These are phyloP conservation scores for Setomelanomma holmii DNA, from an alignment of 2,329 filamentous ascomycete species.

Conservation along the genomic window DNA sequence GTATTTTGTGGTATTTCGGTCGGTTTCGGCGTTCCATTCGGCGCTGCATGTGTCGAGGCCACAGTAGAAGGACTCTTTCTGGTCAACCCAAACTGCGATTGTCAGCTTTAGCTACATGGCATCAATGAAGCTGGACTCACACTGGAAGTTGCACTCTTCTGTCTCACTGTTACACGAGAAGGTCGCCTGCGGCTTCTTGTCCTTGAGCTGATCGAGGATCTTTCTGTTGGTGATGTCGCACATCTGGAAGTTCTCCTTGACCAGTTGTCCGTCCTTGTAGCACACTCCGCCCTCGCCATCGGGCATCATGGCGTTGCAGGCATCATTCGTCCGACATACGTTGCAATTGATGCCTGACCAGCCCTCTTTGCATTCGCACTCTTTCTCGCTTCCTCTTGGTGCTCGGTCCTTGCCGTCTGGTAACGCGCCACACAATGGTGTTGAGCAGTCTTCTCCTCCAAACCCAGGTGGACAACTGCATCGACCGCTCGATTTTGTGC, in stretches of 20 bases:
- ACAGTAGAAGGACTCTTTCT: conserved; percentile 96
- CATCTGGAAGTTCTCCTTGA: conserved; percentile 96
- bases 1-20: conserved; percentile 83
- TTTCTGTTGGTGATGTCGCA: conserved; percentile 97
- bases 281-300: conserved; percentile 83
- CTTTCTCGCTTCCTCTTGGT: conserved; percentile 69
- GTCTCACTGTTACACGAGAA: conserved; percentile 84
- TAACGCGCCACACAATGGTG: conserved; percentile 89
- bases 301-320: conserved; percentile 88
- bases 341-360: conserved; percentile 98
- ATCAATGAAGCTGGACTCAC: conserved; percentile 57
- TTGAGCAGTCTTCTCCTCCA: conserved; percentile 90
- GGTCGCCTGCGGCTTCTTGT: conserved; percentile 88
- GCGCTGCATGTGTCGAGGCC: conserved; percentile 82
- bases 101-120: conserved; percentile 32
- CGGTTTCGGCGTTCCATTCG: conserved; percentile 69
- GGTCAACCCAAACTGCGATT: conserved; percentile 84
- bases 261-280: conserved; percentile 87
- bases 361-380: conserved; percentile 86
- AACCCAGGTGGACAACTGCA: conserved; percentile 92
- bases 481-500: conserved; percentile 89
- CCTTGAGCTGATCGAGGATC: conserved; percentile 85
- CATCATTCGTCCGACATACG: conserved; percentile 82
- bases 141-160: conserved; percentile 91
- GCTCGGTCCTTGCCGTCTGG: conserved; percentile 78